Percentiles rank a stretch among this genome's conserved stretches.
phyloP scores from a whole-genome alignment of 108 stramenopile genomes.

The Cyclotella sp. region DNA sequence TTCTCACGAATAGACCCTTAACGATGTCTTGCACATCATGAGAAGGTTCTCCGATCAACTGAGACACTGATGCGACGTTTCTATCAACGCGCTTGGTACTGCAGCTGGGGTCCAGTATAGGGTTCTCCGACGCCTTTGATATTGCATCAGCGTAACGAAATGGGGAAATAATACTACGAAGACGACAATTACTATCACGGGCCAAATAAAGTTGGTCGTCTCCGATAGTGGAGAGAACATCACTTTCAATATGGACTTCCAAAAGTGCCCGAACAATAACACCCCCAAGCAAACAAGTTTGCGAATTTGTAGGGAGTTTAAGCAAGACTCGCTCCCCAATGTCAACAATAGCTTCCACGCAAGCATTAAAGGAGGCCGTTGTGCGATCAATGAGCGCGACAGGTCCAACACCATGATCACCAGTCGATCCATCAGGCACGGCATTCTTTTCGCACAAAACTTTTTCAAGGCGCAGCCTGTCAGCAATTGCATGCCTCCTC shows the following conservation, averaged over 20 bases:
- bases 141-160: conserved; percentile 53
- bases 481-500: conserved; percentile 23
- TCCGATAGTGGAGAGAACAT: conserved; percentile 2
- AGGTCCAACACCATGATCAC: neutral
- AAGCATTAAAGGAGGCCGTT: conserved; percentile 43
- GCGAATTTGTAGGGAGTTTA: conserved; percentile 39
- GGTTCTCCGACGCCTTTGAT: conserved; percentile 20
- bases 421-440: neutral
- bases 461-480: conserved; percentile 27
- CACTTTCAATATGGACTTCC: conserved; percentile 29
- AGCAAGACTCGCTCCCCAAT: conserved; percentile 54
- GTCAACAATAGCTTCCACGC: conserved; percentile 51
- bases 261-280: conserved; percentile 43
- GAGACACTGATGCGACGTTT: neutral
- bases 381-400: neutral
- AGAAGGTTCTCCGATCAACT: conserved; percentile 40
- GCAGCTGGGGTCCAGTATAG: conserved; percentile 14
- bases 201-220: conserved; percentile 29
- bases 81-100: neutral
- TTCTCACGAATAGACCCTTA: conserved; percentile 49
- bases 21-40: conserved; percentile 52
- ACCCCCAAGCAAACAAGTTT: conserved; percentile 34
- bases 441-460: neutral
- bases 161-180: conserved; percentile 43
- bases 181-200: conserved; percentile 3